phyloP scores from a whole-genome alignment of 2,329 filamentous ascomycete species.

The Fusarium poae region DNA sequence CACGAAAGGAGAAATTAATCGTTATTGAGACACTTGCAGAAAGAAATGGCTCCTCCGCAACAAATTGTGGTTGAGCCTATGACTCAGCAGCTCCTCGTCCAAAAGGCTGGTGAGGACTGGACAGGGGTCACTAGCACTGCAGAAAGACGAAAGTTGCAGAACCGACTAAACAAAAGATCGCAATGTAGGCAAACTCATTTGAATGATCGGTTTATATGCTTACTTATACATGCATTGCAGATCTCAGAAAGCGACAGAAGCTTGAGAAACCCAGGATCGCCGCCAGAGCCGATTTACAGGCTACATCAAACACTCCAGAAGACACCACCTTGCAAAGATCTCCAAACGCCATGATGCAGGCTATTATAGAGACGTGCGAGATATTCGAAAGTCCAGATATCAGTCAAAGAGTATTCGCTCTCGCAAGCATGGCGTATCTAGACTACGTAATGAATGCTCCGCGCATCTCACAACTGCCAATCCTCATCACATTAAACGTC shows the following conservation, averaged over 20 bases:
- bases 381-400: constrained; percentile 1
- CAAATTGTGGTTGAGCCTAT: constrained; percentile 22
- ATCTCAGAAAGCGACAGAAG: constrained; percentile 13
- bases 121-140: constrained; percentile 20
- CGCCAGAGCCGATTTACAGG: neutral
- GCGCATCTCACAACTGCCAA: constrained; percentile 15
- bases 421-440: constrained; percentile 18
- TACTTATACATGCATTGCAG: neutral
- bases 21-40: accelerated
- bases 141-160: constrained; percentile 27
- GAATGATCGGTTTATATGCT: accelerated
- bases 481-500: constrained; percentile 23
- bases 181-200: neutral
- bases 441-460: constrained; percentile 24
- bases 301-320: neutral
- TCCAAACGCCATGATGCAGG: neutral
- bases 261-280: neutral
- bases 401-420: neutral
- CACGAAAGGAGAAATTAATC: accelerated
- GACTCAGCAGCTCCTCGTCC: constrained; percentile 11
- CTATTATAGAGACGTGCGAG: constrained; percentile 10
- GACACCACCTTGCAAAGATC: neutral
- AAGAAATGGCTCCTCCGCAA: constrained; percentile 4
- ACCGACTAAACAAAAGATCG: constrained; percentile 23
- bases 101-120: constrained; percentile 25